Conservation (phyloP, 2,329 filamentous ascomycete species). For the Beauveria varroae region DNA sequence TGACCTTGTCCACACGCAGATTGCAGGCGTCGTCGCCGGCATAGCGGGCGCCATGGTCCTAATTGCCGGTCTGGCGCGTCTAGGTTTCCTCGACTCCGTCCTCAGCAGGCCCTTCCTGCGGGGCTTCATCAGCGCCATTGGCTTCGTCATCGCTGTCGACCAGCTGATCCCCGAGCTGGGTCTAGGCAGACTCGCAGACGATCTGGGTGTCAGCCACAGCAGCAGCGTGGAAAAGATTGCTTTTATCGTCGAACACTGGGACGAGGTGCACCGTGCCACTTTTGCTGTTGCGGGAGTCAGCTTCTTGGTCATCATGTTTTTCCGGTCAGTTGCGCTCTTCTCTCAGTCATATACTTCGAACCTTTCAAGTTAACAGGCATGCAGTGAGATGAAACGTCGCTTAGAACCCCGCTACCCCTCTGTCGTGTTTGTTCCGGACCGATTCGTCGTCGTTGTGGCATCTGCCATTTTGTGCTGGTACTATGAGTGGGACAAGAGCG, state of each 20-base stretch:
- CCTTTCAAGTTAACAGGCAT: neutral
- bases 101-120: slow-evolving; percentile 85
- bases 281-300: slow-evolving; percentile 68
- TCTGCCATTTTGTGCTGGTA: slow-evolving; percentile 73
- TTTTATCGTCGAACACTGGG: slow-evolving; percentile 65
- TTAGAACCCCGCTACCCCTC: slow-evolving; percentile 71
- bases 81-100: slow-evolving; percentile 92
- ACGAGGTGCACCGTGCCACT: slow-evolving; percentile 65
- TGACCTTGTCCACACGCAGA: slow-evolving; percentile 61
- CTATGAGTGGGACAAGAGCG: slow-evolving; percentile 70
- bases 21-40: slow-evolving; percentile 82
- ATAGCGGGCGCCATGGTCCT: slow-evolving; percentile 84
- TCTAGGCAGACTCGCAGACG: slow-evolving; percentile 56
- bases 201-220: slow-evolving; percentile 64
- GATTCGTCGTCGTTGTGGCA: slow-evolving; percentile 80
- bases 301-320: slow-evolving; percentile 86
- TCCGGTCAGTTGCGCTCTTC: slow-evolving; percentile 47
- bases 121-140: slow-evolving; percentile 95
- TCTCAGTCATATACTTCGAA: neutral
- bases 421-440: slow-evolving; percentile 85
- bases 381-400: slow-evolving; percentile 70
- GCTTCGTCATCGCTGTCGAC: slow-evolving; percentile 91
- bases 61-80: slow-evolving; percentile 72
- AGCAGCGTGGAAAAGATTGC: slow-evolving; percentile 79
- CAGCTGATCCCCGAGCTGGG: slow-evolving; percentile 90